Evolutionary conservation across 83 land plant species (phyloP).

Genomic region (Isoetes engelmannii): DNA sequence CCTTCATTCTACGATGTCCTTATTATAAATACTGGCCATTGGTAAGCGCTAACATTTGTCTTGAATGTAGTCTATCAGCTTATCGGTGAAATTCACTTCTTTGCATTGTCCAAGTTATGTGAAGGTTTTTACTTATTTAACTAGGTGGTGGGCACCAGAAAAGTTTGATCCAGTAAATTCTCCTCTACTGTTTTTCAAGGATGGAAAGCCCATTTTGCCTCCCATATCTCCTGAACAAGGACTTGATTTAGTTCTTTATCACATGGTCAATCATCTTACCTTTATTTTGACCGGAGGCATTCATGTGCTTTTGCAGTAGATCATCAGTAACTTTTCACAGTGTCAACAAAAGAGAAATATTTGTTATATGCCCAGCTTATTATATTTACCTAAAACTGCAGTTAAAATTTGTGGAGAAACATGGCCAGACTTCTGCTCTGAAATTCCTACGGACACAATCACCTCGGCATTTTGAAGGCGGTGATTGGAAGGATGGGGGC

Average conservation of each 20-base stretch:
- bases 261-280: constrained; percentile 49
- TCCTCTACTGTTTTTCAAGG: constrained; percentile 75
- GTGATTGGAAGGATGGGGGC: constrained; percentile 91
- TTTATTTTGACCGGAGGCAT: too few species aligned
- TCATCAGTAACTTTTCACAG: too few species aligned
- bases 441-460: constrained; percentile 76
- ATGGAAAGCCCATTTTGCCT: constrained; percentile 59
- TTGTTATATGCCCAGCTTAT: neutral
- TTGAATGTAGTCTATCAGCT: neutral
- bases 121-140: neutral
- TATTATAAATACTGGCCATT: constrained; percentile 73
- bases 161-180: constrained; percentile 80
- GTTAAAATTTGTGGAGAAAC: constrained; percentile 51
- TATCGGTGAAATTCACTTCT: too few species aligned
- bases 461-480: constrained; percentile 95
- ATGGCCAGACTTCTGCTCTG: constrained; percentile 21
- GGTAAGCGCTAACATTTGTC: constrained; percentile 29
- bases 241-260: constrained; percentile 51
- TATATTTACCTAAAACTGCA: constrained; percentile 8
- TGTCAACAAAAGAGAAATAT: too few species aligned
- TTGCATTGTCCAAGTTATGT: too few species aligned
- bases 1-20: constrained; percentile 58
- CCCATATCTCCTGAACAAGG: constrained; percentile 57
- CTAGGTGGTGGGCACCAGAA: constrained; percentile 92
- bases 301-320: too few species aligned